Evolutionary conservation across 345 rosid genomes (phyloP), one percentile per base, ranked within the genome.

Genomic region (Populus pruinosa): DNA sequence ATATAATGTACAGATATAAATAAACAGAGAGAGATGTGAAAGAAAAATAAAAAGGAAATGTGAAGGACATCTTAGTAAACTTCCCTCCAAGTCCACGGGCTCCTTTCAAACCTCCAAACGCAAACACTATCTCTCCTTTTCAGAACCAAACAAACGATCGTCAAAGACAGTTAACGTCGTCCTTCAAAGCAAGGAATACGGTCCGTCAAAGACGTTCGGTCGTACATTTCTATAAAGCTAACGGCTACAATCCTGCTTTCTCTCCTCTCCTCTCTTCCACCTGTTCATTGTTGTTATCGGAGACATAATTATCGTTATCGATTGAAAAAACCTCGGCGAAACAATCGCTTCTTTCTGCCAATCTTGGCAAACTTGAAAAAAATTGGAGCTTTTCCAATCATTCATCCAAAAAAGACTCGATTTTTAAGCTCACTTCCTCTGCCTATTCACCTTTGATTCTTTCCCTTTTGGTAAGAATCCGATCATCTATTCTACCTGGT

Each of bases 391-490:
- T 12, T n/a, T 12, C 27, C 16, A 2, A 63, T 27, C 70, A 20
- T 10, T 16, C 18, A 35, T 31, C 23, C 70, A 27, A 67, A 67
- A 67, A 31, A n/a, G 10, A 29, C 27, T 20, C 9, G 17, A 41
- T 62, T 74, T 78, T 80, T 66, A 71, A 76, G 73, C 73, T 75
- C 65, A 31, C 43, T 27, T 78, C 70, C 20, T 78, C 73, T 41
- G 18, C 36, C 39, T 67, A 16, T 87, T 76, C 14, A 9, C 59
- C 79, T 84, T 85, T 65, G 91, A 43, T 89, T 87, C 91, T 89
- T 86, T 74, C 83, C 83, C 66, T 59, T 70, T 11, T n/a, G 85
- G 88, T 67, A 38, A 82, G 86, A 81, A 82, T 83, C 86, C 87
- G 39, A 25, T 17, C 31, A 76, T 74, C 77, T 50, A n/a, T 78